These are phyloP conservation scores for Canavalia gladiata DNA, from an alignment of 306 rosid species.

Conservation along the genomic window DNA sequence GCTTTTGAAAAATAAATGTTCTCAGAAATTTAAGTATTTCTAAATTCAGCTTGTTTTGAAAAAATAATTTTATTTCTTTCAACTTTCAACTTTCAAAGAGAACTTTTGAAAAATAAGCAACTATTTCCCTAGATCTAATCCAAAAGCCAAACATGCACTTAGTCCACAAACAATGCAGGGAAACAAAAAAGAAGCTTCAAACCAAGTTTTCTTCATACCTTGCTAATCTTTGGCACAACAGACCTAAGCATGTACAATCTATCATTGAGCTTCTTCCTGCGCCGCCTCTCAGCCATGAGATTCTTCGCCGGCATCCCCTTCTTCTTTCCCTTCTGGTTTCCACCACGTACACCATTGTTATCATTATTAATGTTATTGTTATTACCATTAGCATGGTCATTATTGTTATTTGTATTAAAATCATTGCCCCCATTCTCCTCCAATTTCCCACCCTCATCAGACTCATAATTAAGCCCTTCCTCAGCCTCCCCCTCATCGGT, in stretches of 20 bases:
- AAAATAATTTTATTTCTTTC: too few species aligned
- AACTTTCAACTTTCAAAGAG: background rate
- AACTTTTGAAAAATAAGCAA: too few species aligned
- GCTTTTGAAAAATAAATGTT: too few species aligned
- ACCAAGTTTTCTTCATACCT: conserved; percentile 52
- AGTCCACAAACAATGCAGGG: too few species aligned
- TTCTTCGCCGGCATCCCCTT: conserved; percentile 83
- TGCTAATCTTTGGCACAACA: conserved; percentile 89
- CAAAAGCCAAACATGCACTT: too few species aligned
- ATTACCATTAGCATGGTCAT: background rate
- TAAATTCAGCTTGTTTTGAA: too few species aligned
- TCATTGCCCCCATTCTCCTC: conserved; percentile 58
- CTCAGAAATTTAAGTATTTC: too few species aligned
- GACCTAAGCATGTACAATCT: conserved; percentile 78
- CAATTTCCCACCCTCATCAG: conserved; percentile 59
- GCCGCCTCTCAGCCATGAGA: conserved; percentile 88
- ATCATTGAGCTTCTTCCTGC: conserved; percentile 68
- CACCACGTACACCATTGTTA: conserved; percentile 40
- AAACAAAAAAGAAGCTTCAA: background rate
- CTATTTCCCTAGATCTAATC: too few species aligned
- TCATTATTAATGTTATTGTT: background rate
- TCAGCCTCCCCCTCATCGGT: conserved; percentile 56
- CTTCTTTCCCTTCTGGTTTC: conserved; percentile 78
- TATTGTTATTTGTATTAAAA: conserved; percentile 55
- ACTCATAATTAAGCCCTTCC: conserved; percentile 69